These are phyloP conservation scores for Quercus tomentella DNA, from an alignment of 331 rosid species.

Conservation along the genomic window DNA sequence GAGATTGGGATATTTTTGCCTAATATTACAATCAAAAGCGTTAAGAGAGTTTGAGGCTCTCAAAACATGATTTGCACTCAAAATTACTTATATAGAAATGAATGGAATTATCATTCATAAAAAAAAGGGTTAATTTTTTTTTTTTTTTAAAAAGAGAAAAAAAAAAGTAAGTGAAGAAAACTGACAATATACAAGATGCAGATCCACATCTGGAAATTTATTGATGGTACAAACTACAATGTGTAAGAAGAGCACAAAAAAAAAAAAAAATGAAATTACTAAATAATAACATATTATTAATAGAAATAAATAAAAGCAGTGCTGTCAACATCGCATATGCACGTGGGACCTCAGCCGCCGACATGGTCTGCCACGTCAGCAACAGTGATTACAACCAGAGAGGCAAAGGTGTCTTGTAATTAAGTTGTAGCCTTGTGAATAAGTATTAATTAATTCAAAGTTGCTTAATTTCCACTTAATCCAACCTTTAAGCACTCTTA, in stretches of 20 bases:
- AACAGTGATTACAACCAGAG: not conserved
- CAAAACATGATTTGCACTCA: too few relatives aligned
- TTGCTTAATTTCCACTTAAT: not conserved
- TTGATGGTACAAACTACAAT: not conserved
- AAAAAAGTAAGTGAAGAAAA: not conserved
- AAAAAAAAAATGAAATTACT: not conserved
- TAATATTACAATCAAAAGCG: too few relatives aligned
- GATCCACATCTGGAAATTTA: not conserved
- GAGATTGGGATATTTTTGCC: too few relatives aligned
- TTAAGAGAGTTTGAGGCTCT: too few relatives aligned
- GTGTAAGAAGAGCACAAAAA: not conserved
- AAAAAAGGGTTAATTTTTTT: not conserved
- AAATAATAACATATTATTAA: too few relatives aligned
- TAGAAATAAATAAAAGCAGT: not conserved
- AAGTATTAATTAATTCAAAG: not conserved
- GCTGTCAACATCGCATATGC: constrained; percentile 12
- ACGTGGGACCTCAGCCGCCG: constrained; percentile 13
- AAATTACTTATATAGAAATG: not conserved
- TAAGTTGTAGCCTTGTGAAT: too few relatives aligned
- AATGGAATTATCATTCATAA: not conserved
- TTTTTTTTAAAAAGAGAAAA: too few relatives aligned
- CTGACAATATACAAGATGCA: not conserved
- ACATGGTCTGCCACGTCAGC: constrained; percentile 13
- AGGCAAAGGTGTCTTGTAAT: too few relatives aligned
- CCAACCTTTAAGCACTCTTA: not conserved